Percentiles rank a stretch among this genome's conserved stretches.
Conservation (phyloP, 108 stramenopile genomes). For the Epithemia pelagica region DNA sequence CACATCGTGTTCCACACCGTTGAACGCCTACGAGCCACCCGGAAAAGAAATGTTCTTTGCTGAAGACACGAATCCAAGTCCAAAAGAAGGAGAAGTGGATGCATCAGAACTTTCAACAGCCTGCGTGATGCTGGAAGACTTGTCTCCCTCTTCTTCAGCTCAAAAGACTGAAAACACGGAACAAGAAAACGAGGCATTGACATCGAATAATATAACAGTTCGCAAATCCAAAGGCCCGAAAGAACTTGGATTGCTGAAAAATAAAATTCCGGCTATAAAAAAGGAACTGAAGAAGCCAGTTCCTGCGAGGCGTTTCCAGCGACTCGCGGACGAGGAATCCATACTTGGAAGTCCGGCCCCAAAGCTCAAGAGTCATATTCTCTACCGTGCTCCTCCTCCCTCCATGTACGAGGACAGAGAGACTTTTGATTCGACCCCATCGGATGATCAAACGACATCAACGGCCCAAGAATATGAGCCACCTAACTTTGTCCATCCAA, state of each 20-base stretch:
- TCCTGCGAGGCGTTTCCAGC: background rate
- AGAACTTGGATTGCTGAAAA: background rate
- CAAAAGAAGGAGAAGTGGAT: background rate
- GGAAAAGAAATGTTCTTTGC: background rate
- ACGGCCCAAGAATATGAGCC: background rate
- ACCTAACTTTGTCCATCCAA: background rate
- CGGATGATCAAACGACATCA: background rate
- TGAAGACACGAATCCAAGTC: background rate
- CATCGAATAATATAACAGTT: background rate
- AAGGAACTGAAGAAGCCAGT: background rate
- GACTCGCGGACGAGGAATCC: background rate
- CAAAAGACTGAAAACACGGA: background rate
- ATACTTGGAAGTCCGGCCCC: background rate
- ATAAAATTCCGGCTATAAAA: background rate
- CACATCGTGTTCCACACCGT: background rate
- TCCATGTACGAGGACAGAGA: background rate
- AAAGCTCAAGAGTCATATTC: background rate
- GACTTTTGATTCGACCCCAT: background rate
- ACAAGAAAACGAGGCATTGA: background rate
- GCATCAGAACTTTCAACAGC: background rate
- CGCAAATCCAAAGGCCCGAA: background rate
- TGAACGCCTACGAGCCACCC: background rate
- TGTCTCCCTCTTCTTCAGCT: background rate
- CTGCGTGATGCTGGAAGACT: background rate
- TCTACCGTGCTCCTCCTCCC: background rate